These are phyloP conservation scores for Hypericum androsaemum DNA, from an alignment of 345 rosid genomes.

Conservation along the genomic window DNA sequence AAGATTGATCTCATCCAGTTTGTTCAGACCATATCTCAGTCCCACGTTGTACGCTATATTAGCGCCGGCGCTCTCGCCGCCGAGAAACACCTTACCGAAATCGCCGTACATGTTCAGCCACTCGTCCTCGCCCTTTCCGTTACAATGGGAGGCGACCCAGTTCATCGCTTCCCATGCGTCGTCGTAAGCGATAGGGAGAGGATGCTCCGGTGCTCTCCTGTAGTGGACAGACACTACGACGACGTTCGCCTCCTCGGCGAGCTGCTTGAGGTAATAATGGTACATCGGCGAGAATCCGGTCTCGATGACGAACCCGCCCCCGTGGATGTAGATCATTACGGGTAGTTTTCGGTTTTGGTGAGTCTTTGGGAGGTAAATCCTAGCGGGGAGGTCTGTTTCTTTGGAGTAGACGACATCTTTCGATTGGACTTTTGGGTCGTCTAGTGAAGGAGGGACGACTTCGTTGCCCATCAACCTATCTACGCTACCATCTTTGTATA, in stretches of 20 bases:
- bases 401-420: no score
- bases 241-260: slow-evolving; percentile 34
- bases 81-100: slow-evolving; percentile 38
- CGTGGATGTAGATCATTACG: slow-evolving; percentile 35
- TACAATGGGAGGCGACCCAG: slow-evolving; percentile 46
- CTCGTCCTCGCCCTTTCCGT: slow-evolving; percentile 19
- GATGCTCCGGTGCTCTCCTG: slow-evolving; percentile 49
- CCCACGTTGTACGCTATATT: slow-evolving; percentile 36
- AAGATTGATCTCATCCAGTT: no score
- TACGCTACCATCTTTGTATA: no score
- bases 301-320: slow-evolving; percentile 58
- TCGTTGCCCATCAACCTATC: no score
- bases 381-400: no score
- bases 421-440: no score
- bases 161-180: slow-evolving; percentile 38
- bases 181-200: slow-evolving; percentile 47
- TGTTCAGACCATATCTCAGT: no score
- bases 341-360: no score
- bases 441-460: no score
- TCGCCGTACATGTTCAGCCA: slow-evolving; percentile 43
- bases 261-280: slow-evolving; percentile 45
- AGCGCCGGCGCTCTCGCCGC: slow-evolving; percentile 55
- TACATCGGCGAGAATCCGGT: slow-evolving; percentile 51
- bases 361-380: no score
- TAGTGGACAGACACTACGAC: slow-evolving; percentile 43